A percentile compares a stretch with the other conserved stretches of the same genome.
Evolutionary conservation across 2,329 filamentous ascomycete genomes (phyloP).

Genomic region (Pestalotiopsis sp.): DNA sequence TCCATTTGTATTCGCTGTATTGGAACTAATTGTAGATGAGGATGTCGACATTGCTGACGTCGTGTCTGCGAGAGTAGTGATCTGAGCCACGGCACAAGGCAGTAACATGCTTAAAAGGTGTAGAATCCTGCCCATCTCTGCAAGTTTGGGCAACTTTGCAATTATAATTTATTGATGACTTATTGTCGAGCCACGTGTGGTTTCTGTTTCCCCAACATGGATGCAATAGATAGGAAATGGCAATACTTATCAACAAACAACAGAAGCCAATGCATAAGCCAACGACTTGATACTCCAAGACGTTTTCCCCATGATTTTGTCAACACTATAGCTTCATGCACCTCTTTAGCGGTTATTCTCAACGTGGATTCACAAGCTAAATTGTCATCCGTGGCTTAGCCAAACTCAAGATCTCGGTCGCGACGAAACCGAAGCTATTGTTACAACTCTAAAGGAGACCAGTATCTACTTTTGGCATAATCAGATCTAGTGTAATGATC

Average conservation of each 20-base stretch:
- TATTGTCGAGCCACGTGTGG: too few species aligned
- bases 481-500: neutral
- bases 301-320: neutral
- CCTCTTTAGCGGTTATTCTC: neutral
- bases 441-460: neutral
- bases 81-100: slow-evolving; percentile 11
- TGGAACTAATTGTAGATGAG: neutral
- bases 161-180: too few species aligned
- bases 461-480: neutral
- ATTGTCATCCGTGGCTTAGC: neutral
- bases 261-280: too few species aligned
- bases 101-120: neutral
- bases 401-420: neutral
- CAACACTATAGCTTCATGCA: neutral
- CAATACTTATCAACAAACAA: too few species aligned
- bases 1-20: neutral
- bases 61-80: slow-evolving; percentile 15
- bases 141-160: too few species aligned
- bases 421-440: neutral
- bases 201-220: too few species aligned
- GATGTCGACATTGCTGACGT: slow-evolving; percentile 5
- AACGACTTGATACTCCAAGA: too few species aligned
- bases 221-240: too few species aligned
- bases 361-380: neutral
- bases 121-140: neutral